Evolutionary conservation across 768 basidiomycete species (phyloP), one percentile per base, ranked within the genome.

Genomic region (Calocera cornea): DNA sequence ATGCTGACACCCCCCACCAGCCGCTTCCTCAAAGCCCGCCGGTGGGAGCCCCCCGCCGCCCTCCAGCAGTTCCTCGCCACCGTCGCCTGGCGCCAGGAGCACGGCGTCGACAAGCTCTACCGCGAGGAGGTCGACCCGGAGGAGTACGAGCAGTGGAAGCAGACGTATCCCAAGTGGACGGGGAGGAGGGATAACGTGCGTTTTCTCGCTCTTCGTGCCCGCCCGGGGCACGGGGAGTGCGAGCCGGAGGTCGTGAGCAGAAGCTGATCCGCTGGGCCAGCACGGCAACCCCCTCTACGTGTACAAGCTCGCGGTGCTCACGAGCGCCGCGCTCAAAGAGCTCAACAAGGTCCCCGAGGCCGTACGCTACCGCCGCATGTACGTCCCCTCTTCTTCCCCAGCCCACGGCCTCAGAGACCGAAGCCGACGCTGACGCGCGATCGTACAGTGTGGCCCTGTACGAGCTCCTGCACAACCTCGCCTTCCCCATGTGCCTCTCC

Each of bases 81-180:
- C 0, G 84, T 87, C 72, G 78, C 79, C 2, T 94, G 92, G 92
- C 78, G 89, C 69, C 79, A 79, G 71, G 77, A 83, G 72, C 79
- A 87, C 72, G 75, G 83, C 34, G 84, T 92, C 1, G 81, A 83
- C 34, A 78, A 79, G n/a, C 78, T 92, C 14, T 92, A 84, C 74
- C 11, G 54, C 5, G 78, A 80, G 3, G 79, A 80, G 1, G 87
- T 90, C 70, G 80, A 82, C 24, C 65, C 77, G 0, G 80, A 80
- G 8, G 90, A 91, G 70, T 80, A 90, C 66, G 83, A 87, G 73
- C 72, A 73, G 11, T 74, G 86, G 0, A 82, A 83, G 71, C 78
- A 81, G 64, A 88, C 86, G 69, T 93, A 92, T 76, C 89, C 90
- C 0, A 81, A 87, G 34, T 92, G 88, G 88, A 91, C 88, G 0